Evolutionary conservation across 2,329 filamentous ascomycete genomes (phyloP), one percentile per base, ranked within the genome.

Genomic region (Scytalidium lignicola): DNA sequence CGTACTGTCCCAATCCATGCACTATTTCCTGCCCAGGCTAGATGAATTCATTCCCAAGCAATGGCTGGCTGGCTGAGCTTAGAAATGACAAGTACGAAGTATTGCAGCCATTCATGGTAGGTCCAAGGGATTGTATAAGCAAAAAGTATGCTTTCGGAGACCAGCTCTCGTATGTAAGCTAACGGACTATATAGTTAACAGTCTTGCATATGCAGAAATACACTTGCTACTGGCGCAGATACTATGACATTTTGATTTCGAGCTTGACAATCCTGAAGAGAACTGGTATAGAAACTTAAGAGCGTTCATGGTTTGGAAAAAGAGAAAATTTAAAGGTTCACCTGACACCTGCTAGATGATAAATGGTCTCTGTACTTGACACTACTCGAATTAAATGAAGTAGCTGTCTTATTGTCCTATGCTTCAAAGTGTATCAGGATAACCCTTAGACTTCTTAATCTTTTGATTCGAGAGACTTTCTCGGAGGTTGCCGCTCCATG

Each of bases 21-120:
- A 48, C 9, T 22, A 48, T 13, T 51, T 37, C n/a, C 50, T 47
- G 3, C 44, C 47, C 3, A 49, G 53, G 44, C 47, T 54, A 3
- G 43, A 54, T 5, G 18, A 41, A 17, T 58, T 54, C 40, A 43
- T 56, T 9, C 56, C 58, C 0, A 53, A 60, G 26, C 47, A 55
- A 44, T 60, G 56, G 56, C 46, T 58, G 4, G 51, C 22, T 9
- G 42, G 47, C 43, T 12, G 15, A 74, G 1, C 76, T 80, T 1
- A 61, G 67, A 46, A 69, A 80, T 1, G 69, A 73, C 2, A 61
- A 71, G 20, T 23, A 26, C 3, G 50, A 50, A 7, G 51, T 45
- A 10, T 39, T 52, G 21, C 49, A 54, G 22, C 53, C 56, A 9
- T 58, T 58, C 47, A 50, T 47, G 15, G 23, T 43, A n/a, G 56